Base-by-base conservation (phyloP, 306 rosid species). In the Canavalia gladiata region DNA sequence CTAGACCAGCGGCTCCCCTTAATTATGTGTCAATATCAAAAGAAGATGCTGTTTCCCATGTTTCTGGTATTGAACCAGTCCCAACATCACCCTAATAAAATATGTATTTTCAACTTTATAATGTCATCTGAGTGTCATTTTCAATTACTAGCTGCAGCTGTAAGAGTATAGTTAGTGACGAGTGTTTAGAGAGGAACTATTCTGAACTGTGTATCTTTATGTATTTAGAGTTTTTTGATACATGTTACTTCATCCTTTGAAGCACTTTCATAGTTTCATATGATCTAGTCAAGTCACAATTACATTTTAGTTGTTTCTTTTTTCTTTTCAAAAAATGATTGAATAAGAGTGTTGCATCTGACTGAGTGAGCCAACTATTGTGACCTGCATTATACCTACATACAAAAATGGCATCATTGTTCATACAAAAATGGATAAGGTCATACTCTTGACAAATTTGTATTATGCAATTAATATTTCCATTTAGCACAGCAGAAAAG, bases 31-130 rank as follows among this genome's bases (percentile, higher is more conserved):
- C 94, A 4, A 65, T 94, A 41, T 88, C 97, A 13, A 94, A 94
- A 86, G 98, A 92, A 18, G 98, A 94, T 79, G 89, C 86, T 18
- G 90, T 82, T 30, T 94, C 96, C 54, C 91, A 94, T 29, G 83
- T 88, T 85, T 92, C 96, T 41, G 96, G 94, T 68, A 42, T 86
- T 30, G 98, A 94, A 46, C 85, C 89, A 3, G 59, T 74, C 75
- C 89, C 94, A 3, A 76, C 87, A 64, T 87, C 98, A 55, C 96
- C 96, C 60, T 94, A 83, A 76, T 39, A 56, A 82, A 51, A 82
- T 62, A 56, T 74, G 75, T 52, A 45, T 60, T 81, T 74, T 69
- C 80, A 83, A 41, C 82, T 65, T 43, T 56, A 78, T 81, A 29
- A 64, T 72, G 62, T 75, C 71, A 72, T 76, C 79, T 76, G 65